phyloP scores from a whole-genome alignment of 768 basidiomycete species.

The Tricholoma furcatifolium region DNA sequence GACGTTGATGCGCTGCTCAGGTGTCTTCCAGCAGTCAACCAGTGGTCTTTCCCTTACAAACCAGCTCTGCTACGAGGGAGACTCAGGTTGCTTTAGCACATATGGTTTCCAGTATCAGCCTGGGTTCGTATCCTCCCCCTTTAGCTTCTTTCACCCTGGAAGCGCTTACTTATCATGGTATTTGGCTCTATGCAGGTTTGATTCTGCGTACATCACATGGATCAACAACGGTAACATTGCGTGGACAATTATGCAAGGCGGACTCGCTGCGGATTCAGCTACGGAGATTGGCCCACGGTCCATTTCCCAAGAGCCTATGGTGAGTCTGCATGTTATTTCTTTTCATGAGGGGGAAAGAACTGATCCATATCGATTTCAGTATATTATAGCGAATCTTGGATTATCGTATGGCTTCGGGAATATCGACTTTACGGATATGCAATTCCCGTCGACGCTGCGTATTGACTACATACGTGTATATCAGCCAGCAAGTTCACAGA shows the following conservation, averaged over 20 bases:
- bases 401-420: constrained; percentile 67
- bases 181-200: constrained; percentile 30
- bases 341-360: constrained; percentile 14
- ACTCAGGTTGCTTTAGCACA: constrained; percentile 28
- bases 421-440: constrained; percentile 56
- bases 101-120: constrained; percentile 52
- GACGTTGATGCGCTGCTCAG: constrained; percentile 12
- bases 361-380: constrained; percentile 35
- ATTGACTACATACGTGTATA: constrained; percentile 86
- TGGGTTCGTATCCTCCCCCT: constrained; percentile 35
- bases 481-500: constrained; percentile 45
- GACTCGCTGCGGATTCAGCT: constrained; percentile 47
- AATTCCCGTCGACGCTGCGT: constrained; percentile 59
- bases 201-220: constrained; percentile 60
- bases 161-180: neutral
- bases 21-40: constrained; percentile 70
- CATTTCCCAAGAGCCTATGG: constrained; percentile 73
- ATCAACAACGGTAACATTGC: constrained; percentile 48
- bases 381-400: constrained; percentile 70
- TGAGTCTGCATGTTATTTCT: constrained; percentile 21
- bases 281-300: constrained; percentile 57
- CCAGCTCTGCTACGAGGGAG: constrained; percentile 60
- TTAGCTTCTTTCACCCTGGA: constrained; percentile 25
- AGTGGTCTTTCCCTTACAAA: constrained; percentile 64
- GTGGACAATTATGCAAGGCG: constrained; percentile 52